Evolutionary conservation across 2,329 filamentous ascomycete genomes (phyloP).

Genomic region (Phoma sp.): DNA sequence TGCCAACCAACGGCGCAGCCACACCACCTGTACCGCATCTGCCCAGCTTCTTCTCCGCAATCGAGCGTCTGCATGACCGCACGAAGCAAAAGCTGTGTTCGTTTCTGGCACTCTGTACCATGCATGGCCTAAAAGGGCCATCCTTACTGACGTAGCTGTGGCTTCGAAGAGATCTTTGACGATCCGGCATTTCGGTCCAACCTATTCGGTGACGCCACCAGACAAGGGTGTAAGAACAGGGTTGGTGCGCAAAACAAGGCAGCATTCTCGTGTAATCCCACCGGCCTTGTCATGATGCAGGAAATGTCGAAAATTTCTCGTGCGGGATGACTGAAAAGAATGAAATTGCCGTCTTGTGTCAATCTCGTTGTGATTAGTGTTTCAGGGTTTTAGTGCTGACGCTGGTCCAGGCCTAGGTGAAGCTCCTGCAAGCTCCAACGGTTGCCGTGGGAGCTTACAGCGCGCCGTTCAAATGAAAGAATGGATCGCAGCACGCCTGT

Average conservation of each 20-base stretch:
- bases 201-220: constrained; percentile 11
- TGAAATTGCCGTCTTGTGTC: not conserved
- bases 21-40: constrained; percentile 1
- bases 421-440: constrained; percentile 3
- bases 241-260: constrained; percentile 15
- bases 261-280: constrained; percentile 10
- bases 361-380: constrained; percentile 1
- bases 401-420: not conserved
- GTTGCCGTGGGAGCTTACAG: constrained; percentile 1
- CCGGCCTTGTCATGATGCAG: constrained; percentile 8
- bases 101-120: constrained; percentile 6
- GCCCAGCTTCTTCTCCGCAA: constrained; percentile 8
- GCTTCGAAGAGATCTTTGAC: not conserved
- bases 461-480: constrained; percentile 4
- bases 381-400: not conserved
- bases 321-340: not conserved
- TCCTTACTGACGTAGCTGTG: constrained; percentile 13
- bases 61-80: constrained; percentile 6
- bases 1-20: constrained; percentile 10
- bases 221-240: constrained; percentile 12
- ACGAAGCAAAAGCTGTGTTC: constrained; percentile 3
- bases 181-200: constrained; percentile 1
- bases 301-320: not conserved
- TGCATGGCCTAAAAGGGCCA: constrained; percentile 3
- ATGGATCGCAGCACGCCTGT: constrained; percentile 1